These are phyloP conservation scores for Collybia nuda DNA, from an alignment of 768 basidiomycete genomes.

Conservation along the genomic window DNA sequence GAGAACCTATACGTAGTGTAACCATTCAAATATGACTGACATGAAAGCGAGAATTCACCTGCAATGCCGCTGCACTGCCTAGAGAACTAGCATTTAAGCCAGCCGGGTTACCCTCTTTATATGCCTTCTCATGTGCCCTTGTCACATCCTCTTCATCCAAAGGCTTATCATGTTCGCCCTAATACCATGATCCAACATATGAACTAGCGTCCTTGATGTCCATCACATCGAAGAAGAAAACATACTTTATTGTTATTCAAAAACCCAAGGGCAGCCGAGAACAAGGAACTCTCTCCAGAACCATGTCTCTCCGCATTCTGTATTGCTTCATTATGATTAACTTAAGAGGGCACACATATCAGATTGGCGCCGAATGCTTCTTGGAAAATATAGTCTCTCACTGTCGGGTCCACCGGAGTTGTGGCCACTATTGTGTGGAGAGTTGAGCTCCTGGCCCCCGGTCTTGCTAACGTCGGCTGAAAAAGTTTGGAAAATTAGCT, in stretches of 20 bases:
- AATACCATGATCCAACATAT: not conserved
- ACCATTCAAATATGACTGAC: not conserved
- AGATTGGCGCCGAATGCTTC: not conserved
- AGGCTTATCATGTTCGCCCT: conserved; percentile 57
- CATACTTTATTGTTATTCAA: conserved; percentile 52
- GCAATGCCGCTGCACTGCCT: conserved; percentile 77
- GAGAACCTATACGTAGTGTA: conserved; percentile 41
- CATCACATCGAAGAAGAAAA: not conserved
- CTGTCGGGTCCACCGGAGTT: conserved; percentile 24
- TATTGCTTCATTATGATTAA: conserved; percentile 63
- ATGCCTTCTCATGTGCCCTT: conserved; percentile 61
- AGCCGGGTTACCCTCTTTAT: conserved; percentile 48
- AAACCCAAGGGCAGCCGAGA: conserved; percentile 54
- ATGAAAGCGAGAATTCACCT: conserved; percentile 36
- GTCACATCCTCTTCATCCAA: conserved; percentile 67
- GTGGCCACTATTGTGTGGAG: conserved; percentile 46
- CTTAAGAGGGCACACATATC: conserved; percentile 29
- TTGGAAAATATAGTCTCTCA: conserved; percentile 15
- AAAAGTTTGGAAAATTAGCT: conserved; percentile 9
- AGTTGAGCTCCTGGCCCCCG: conserved; percentile 65
- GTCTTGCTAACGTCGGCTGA: conserved; percentile 50
- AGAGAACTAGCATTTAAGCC: conserved; percentile 60
- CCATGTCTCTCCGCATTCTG: conserved; percentile 53
- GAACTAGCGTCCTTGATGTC: too few relatives aligned
- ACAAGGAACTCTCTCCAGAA: conserved; percentile 57